phyloP scores from a whole-genome alignment of 768 basidiomycete species.

The Tephrocybe sp. region DNA sequence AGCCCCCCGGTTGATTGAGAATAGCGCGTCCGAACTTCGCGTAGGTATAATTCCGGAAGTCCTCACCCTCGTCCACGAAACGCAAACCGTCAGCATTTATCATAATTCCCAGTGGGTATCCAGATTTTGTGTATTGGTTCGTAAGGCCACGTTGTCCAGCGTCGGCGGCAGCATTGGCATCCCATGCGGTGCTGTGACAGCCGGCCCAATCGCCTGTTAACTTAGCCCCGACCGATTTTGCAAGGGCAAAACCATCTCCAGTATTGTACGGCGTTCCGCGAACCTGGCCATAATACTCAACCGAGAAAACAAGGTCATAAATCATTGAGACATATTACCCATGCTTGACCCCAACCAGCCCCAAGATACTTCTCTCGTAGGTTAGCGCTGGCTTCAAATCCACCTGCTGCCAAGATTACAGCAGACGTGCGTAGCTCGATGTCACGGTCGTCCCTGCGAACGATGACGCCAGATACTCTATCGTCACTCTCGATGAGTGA shows the following conservation, averaged over 20 bases:
- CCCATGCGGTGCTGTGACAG: constrained; percentile 77
- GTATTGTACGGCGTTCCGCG: constrained; percentile 72
- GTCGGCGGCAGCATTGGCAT: constrained; percentile 53
- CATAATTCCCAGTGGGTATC: constrained; percentile 74
- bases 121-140: constrained; percentile 74
- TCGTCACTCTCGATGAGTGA: constrained; percentile 36
- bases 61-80: constrained; percentile 73
- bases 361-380: constrained; percentile 58
- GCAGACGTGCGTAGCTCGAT: constrained; percentile 38
- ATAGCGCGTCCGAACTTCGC: constrained; percentile 66
- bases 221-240: constrained; percentile 48
- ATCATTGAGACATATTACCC: constrained; percentile 48
- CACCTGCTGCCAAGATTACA: constrained; percentile 65
- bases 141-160: constrained; percentile 57
- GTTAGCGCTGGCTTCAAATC: constrained; percentile 58
- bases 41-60: constrained; percentile 74
- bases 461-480: constrained; percentile 46
- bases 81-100: constrained; percentile 55
- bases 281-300: constrained; percentile 36
- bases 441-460: constrained; percentile 36
- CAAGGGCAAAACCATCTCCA: constrained; percentile 62
- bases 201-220: constrained; percentile 66
- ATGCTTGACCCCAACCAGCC: constrained; percentile 53
- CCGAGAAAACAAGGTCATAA: too few species aligned
- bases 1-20: constrained; percentile 55